Percentiles rank a stretch among this genome's conserved stretches.
Conservation (phyloP, 2,329 filamentous ascomycete genomes). For the Colletotrichum lini region DNA sequence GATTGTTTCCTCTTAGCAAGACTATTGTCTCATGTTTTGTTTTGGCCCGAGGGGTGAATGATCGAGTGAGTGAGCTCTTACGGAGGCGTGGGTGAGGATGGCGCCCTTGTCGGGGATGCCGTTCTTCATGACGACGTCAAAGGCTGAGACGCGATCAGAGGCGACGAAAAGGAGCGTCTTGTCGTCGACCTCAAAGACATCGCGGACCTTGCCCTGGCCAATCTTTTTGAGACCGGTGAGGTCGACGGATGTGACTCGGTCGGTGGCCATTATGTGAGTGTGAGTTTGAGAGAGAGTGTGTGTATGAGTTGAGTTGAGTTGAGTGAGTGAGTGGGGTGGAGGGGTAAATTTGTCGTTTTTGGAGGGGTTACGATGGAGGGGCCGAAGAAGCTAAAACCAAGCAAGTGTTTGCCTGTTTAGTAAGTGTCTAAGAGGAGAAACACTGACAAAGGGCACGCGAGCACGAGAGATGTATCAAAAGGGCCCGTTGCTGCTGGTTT, state of each 20-base stretch:
- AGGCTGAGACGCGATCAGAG: slow-evolving; percentile 93
- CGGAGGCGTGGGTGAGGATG: slow-evolving; percentile 61
- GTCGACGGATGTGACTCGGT: slow-evolving; percentile 39
- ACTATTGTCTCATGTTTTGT: neutral
- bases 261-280: slow-evolving; percentile 28
- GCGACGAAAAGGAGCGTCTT: slow-evolving; percentile 85
- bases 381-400: neutral
- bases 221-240: slow-evolving; percentile 44
- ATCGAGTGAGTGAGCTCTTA: neutral
- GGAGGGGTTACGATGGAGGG: slow-evolving; percentile 15
- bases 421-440: neutral
- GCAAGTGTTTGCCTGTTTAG: neutral
- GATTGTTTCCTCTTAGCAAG: neutral
- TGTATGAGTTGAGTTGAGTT: slow-evolving; percentile 26
- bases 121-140: slow-evolving; percentile 91
- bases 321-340: slow-evolving; percentile 26
- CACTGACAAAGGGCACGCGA: neutral
- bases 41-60: no score
- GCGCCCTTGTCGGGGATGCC: slow-evolving; percentile 68
- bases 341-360: slow-evolving; percentile 22
- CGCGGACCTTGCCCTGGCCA: slow-evolving; percentile 78
- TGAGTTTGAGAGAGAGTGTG: neutral
- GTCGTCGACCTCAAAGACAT: slow-evolving; percentile 81
- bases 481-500: neutral
- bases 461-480: neutral